Evolutionary conservation across 2,329 filamentous ascomycete genomes (phyloP), one percentile per base, ranked within the genome.

Genomic region (Fusarium equiseti): DNA sequence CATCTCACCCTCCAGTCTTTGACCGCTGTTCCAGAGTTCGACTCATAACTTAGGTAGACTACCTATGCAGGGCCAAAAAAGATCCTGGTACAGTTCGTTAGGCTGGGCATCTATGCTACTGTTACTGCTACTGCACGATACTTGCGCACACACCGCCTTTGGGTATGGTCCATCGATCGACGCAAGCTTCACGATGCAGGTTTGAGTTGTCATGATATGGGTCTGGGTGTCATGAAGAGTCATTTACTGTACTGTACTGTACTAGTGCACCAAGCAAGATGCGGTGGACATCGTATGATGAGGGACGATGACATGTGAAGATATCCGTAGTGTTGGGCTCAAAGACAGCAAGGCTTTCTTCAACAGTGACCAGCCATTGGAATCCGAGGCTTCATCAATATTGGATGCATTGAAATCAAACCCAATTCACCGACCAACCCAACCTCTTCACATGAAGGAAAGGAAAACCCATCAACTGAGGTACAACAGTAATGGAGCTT

Each of bases 111-210:
- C 43, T 53, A 51, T 20, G 50, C 27, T 65, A 31, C 32, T 26
- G n/a, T 35, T 35, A 18, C 32, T 20, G 20, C 31, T 56, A 49
- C 43, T 38, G 43, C 35, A 38, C 35, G 35, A 38, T 50, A 56
- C 43, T 66, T 62, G 22, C 40, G 42, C 58, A 59, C 67, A 68
- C 68, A 71, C 68, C 68, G 68, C 68, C 68, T 71, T 55, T 48
- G 56, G 55, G 32, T 51, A 32, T 46, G 45, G 27, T 52, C 32
- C 35, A 42, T 42, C 58, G 42, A 56, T 71, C 67, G 53, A 64
- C 53, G 44, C 59, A 46, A 65, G 44, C 53, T 64, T 64, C 58
- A 57, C 63, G 51, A 59, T 64, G 44, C 61, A 53, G 42, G 45
- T 24, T 63, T 59, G 65, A 58, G 58, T 50, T 66, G 52, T 68